Percentiles rank a stretch among this genome's conserved stretches.
Conservation (phyloP, 257 asterid genomes). For the Coffea eugenioides region DNA sequence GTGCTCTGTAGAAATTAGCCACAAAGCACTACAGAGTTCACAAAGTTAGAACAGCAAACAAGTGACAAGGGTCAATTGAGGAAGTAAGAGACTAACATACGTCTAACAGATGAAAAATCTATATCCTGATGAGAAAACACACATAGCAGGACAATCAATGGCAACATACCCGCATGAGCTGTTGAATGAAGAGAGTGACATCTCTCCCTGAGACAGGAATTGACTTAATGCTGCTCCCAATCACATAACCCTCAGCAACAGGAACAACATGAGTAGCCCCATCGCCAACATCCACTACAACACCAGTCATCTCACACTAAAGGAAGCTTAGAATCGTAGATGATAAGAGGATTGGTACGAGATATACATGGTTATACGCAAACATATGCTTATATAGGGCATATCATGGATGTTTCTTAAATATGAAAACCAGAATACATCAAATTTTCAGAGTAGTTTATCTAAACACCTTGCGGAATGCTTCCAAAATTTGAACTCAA, state of each 20-base stretch:
- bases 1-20: neutral
- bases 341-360: slow-evolving; percentile 22
- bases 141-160: slow-evolving; percentile 10
- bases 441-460: neutral
- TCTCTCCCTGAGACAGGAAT: slow-evolving; percentile 84
- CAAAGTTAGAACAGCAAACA: neutral
- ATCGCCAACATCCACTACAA: slow-evolving; percentile 93
- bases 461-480: neutral
- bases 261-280: slow-evolving; percentile 99
- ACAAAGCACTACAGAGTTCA: neutral
- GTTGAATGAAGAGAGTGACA: slow-evolving; percentile 82
- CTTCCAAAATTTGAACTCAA: neutral
- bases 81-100: neutral
- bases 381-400: neutral
- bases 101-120: neutral
- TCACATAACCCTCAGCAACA: slow-evolving; percentile 95
- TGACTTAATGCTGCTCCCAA: slow-evolving; percentile 97
- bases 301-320: slow-evolving; percentile 99
- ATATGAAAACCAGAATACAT: neutral
- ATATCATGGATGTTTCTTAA: neutral
- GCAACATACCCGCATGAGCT: slow-evolving; percentile 75
- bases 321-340: slow-evolving; percentile 31
- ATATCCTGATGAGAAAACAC: neutral
- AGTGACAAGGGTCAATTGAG: neutral
- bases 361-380: neutral